Percentiles rank a stretch among this genome's conserved stretches.
These are phyloP conservation scores for Aechmea fasciata DNA, from an alignment of 176 grass and related monocot species.

Conservation along the genomic window DNA sequence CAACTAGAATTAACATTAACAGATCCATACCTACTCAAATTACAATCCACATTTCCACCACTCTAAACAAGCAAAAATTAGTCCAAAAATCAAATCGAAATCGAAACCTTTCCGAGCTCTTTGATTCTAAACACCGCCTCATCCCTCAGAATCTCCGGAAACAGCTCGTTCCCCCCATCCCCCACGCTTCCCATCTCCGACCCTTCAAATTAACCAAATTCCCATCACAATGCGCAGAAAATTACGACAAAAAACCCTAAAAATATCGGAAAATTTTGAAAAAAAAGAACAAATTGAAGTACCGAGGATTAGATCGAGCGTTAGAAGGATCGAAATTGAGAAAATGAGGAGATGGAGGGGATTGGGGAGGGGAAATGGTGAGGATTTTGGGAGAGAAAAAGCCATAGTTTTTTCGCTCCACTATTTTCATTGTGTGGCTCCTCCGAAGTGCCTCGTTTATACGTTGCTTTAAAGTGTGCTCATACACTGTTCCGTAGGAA, in stretches of 20 bases:
- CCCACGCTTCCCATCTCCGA: conserved; percentile 24
- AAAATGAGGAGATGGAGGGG: conserved; percentile 5
- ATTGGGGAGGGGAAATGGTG: conserved; percentile 13
- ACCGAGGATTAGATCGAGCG: conserved; percentile 21
- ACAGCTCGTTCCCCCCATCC: conserved; percentile 28
- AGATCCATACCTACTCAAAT: background rate
- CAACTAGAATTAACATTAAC: background rate
- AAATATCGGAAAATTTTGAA: background rate
- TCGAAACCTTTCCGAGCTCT: conserved; percentile 58
- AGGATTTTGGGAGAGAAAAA: conserved; percentile 8
- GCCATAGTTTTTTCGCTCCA: conserved; percentile 19
- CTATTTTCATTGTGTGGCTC: background rate
- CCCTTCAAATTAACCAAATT: conserved; percentile 24
- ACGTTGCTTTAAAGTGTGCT: conserved; percentile 1
- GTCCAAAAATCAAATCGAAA: conserved; percentile 5
- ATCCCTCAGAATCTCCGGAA: conserved; percentile 58
- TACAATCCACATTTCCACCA: background rate
- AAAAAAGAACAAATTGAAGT: background rate
- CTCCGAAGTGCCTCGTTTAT: conserved; percentile 11
- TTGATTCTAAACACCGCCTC: conserved; percentile 56
- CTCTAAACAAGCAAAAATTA: background rate
- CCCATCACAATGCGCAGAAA: conserved; percentile 2
- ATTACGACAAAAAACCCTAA: background rate
- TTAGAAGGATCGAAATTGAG: conserved; percentile 11
- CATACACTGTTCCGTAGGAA: background rate